These are phyloP conservation scores for Liriodendron chinense DNA, from an alignment of 164 flowering plant genomes.

Conservation along the genomic window DNA sequence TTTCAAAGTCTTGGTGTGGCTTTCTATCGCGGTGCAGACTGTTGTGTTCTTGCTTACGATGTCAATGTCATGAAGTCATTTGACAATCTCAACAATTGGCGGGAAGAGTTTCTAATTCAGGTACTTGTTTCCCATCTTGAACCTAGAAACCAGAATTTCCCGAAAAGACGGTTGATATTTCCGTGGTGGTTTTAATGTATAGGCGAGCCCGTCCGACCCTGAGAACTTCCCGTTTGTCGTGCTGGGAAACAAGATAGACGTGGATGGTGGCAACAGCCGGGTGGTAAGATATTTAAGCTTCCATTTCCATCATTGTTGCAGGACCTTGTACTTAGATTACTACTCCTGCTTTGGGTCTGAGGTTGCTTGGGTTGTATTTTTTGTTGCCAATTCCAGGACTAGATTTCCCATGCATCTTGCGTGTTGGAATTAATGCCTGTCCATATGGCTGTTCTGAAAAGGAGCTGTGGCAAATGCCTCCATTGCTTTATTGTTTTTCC, in stretches of 20 bases:
- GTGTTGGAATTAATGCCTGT: neutral
- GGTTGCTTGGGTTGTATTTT: neutral
- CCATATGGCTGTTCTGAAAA: too few species aligned
- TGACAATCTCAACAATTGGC: slow-evolving; percentile 81
- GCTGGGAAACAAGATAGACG: slow-evolving; percentile 87
- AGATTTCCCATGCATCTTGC: neutral
- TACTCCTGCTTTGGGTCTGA: neutral
- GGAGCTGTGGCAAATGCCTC: neutral
- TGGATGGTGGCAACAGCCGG: slow-evolving; percentile 92
- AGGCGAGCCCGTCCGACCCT: slow-evolving; percentile 96
- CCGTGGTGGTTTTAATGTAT: slow-evolving; percentile 13
- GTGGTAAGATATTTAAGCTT: slow-evolving; percentile 45
- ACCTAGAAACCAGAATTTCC: neutral
- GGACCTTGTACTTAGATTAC: too few species aligned
- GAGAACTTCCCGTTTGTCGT: slow-evolving; percentile 94
- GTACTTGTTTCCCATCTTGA: slow-evolving; percentile 22
- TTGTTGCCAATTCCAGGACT: neutral
- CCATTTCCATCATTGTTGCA: too few species aligned
- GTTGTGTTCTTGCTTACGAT: slow-evolving; percentile 91
- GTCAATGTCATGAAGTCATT: slow-evolving; percentile 88
- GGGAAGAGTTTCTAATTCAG: slow-evolving; percentile 89
- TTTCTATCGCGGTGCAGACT: slow-evolving; percentile 91
- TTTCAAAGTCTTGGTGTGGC: slow-evolving; percentile 96
- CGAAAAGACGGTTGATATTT: neutral
- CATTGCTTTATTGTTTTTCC: neutral